phyloP scores from a whole-genome alignment of 306 rosid genomes.

The Quercus gilva region DNA sequence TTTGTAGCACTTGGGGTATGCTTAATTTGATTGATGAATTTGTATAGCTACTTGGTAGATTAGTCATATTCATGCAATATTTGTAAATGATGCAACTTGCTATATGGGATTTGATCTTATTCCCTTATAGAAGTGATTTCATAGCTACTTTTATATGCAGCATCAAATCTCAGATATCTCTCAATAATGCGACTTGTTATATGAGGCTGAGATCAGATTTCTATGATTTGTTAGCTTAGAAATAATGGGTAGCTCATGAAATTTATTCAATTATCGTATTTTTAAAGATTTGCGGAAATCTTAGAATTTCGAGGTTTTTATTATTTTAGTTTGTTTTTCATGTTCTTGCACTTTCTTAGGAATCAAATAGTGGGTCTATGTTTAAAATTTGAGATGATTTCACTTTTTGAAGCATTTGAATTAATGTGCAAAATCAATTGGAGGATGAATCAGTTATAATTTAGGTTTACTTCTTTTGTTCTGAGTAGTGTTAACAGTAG shows the following conservation, averaged over 20 bases:
- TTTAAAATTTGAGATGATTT: not conserved
- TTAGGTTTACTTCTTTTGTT: not conserved
- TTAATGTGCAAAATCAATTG: not conserved
- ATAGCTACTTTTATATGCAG: too few species aligned
- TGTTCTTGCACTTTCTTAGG: not conserved
- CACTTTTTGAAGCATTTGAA: not conserved
- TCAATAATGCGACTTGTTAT: not conserved
- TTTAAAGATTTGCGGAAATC: not conserved
- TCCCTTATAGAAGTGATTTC: too few species aligned
- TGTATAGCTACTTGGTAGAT: too few species aligned
- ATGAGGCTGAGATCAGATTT: not conserved
- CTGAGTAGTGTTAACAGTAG: slow-evolving; percentile 12
- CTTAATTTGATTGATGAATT: too few species aligned
- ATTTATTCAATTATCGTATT: not conserved
- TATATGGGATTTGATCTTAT: too few species aligned
- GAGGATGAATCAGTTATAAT: not conserved
- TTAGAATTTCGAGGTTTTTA: not conserved
- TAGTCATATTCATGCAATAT: too few species aligned
- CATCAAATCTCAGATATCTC: too few species aligned
- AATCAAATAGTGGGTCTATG: not conserved
- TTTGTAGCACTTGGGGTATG: too few species aligned
- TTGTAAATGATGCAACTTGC: too few species aligned
- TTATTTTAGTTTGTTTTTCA: not conserved
- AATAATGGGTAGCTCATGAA: not conserved
- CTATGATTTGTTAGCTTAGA: not conserved